These are phyloP conservation scores for Pestalotiopsis sp. DNA, from an alignment of 2,329 filamentous ascomycete species.

Conservation along the genomic window DNA sequence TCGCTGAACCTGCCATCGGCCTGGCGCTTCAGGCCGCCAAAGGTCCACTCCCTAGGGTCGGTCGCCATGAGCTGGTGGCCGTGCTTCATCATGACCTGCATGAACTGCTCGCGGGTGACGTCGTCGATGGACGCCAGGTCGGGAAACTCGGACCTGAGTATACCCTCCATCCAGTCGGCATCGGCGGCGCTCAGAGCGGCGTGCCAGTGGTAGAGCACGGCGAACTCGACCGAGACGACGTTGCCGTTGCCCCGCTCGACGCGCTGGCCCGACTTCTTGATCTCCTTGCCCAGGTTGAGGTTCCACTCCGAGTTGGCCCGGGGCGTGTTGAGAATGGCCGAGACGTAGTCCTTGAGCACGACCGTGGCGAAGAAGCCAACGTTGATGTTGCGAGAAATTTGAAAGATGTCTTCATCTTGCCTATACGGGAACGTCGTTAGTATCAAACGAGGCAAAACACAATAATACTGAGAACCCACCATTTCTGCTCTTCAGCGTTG, in stretches of 20 bases:
- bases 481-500: conserved; percentile 33
- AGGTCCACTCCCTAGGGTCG: conserved; percentile 57
- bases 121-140: conserved; percentile 43
- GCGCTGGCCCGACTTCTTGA: conserved; percentile 39
- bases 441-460: not conserved
- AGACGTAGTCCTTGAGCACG: conserved; percentile 46
- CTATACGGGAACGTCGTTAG: conserved; percentile 21
- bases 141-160: conserved; percentile 34
- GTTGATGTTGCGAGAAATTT: conserved; percentile 46
- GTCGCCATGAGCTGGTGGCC: conserved; percentile 6
- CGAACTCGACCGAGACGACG: conserved; percentile 46
- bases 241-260: conserved; percentile 44
- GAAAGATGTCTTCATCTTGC: conserved; percentile 51
- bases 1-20: conserved; percentile 72
- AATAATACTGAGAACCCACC: conserved; percentile 30
- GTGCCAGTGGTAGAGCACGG: conserved; percentile 49
- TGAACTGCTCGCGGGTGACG: conserved; percentile 41
- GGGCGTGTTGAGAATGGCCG: conserved; percentile 46
- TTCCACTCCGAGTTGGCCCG: conserved; percentile 46
- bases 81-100: conserved; percentile 38
- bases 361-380: conserved; percentile 47
- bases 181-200: conserved; percentile 45
- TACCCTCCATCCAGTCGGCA: conserved; percentile 45
- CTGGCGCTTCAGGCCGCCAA: conserved; percentile 66
- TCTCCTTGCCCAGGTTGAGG: conserved; percentile 45